phyloP scores from a whole-genome alignment of 495 filamentous ascomycete species.

The Trichoderma parareesei region DNA sequence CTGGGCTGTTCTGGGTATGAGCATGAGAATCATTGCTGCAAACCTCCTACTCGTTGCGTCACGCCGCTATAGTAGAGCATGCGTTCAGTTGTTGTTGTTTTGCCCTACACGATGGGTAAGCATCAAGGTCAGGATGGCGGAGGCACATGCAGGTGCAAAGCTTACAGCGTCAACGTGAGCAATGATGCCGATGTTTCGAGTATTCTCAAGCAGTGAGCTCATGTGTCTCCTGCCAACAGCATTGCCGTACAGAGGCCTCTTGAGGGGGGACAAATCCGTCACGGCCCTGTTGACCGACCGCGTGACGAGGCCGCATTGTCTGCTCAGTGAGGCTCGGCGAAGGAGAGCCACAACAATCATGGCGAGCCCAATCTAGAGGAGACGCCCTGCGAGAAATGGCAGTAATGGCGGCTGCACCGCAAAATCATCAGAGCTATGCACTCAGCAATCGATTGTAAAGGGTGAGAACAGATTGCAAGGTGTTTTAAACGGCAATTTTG shows the following conservation, averaged over 20 bases:
- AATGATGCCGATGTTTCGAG: slow-evolving; percentile 88
- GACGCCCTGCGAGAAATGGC: background rate
- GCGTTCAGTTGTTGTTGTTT: slow-evolving; percentile 98
- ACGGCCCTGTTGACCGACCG: background rate
- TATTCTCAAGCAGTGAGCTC: slow-evolving; percentile 13
- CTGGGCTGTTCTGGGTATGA: slow-evolving; percentile 13
- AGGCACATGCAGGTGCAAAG: slow-evolving; percentile 11
- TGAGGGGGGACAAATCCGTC: no score
- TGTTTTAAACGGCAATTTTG: background rate
- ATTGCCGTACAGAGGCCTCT: background rate
- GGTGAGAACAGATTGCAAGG: background rate
- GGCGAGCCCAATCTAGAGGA: background rate
- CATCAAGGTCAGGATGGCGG: background rate
- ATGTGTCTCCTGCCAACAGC: background rate
- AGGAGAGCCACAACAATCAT: slow-evolving; percentile 4
- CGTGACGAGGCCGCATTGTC: slow-evolving; percentile 4
- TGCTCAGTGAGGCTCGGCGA: background rate
- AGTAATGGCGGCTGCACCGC: background rate
- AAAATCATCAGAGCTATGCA: background rate
- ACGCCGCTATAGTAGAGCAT: slow-evolving; percentile 98
- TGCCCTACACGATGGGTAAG: slow-evolving; percentile 51
- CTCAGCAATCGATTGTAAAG: background rate
- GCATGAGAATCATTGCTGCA: slow-evolving; percentile 11
- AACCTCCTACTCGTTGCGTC: slow-evolving; percentile 78
- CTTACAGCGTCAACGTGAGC: slow-evolving; percentile 94